Evolutionary conservation across 352 stramenopile species (phyloP).

Genomic region (Globisporangium barbulae): DNA sequence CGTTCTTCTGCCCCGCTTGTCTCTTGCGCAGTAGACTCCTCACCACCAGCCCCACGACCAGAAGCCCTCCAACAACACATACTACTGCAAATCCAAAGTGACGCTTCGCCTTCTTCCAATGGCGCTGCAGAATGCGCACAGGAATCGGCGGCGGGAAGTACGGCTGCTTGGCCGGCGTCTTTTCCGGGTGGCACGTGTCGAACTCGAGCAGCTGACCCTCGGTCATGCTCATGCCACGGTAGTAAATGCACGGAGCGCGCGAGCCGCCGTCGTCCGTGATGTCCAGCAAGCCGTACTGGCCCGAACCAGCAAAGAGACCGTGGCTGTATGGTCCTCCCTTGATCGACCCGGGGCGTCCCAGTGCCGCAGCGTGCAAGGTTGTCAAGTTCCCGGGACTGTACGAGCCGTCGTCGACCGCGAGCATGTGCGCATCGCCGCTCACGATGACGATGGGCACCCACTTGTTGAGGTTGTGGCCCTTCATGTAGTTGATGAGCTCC

Average conservation of each 20-base stretch:
- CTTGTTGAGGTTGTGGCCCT: slow-evolving; percentile 55
- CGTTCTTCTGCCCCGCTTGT: background rate
- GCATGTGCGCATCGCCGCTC: slow-evolving; percentile 88
- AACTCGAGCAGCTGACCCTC: slow-evolving; percentile 66
- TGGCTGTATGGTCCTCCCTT: slow-evolving; percentile 89
- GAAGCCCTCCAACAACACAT: background rate
- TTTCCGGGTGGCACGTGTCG: slow-evolving; percentile 69
- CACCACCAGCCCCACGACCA: background rate
- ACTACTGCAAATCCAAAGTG: background rate
- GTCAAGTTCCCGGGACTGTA: slow-evolving; percentile 74
- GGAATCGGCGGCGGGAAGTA: slow-evolving; percentile 65
- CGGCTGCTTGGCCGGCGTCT: slow-evolving; percentile 42
- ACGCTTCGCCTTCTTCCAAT: slow-evolving; percentile 55
- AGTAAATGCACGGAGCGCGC: slow-evolving; percentile 60
- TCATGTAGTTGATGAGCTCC: slow-evolving; percentile 76
- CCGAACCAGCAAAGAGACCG: slow-evolving; percentile 69
- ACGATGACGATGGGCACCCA: slow-evolving; percentile 80
- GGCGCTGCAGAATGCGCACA: slow-evolving; percentile 49
- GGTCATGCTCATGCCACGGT: slow-evolving; percentile 57
- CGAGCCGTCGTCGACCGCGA: slow-evolving; percentile 79
- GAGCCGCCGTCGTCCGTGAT: slow-evolving; percentile 70
- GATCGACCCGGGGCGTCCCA: slow-evolving; percentile 75
- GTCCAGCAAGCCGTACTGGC: slow-evolving; percentile 81
- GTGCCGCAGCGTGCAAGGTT: slow-evolving; percentile 73
- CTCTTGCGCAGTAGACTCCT: background rate